phyloP scores from a whole-genome alignment of 1,139 yeast species.

The Blastobotrys raffinosifermentans region DNA sequence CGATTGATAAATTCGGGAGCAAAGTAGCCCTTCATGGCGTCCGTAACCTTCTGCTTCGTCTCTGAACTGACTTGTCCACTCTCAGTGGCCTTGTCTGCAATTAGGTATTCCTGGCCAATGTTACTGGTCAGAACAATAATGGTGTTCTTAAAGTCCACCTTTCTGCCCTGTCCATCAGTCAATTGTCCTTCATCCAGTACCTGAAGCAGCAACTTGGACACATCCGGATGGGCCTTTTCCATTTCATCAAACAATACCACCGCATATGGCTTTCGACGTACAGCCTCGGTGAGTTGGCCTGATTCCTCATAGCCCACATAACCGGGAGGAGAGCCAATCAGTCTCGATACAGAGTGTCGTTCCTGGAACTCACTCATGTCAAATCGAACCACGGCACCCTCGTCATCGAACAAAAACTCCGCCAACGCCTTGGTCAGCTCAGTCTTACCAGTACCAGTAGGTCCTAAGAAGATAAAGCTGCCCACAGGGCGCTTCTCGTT shows the following conservation, averaged over 20 bases:
- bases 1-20: constrained; percentile 96
- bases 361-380: constrained; percentile 99
- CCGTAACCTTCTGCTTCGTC: constrained; percentile 54
- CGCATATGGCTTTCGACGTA: constrained; percentile 88
- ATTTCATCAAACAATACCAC: constrained; percentile 92
- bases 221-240: constrained; percentile 95
- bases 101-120: constrained; percentile 84
- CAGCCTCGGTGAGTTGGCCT: constrained; percentile 95
- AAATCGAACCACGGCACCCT: constrained; percentile 76
- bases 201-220: constrained; percentile 79
- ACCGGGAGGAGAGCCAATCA: constrained; percentile 98
- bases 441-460: constrained; percentile 98
- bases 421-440: constrained; percentile 90
- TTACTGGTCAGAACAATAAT: constrained; percentile 97
- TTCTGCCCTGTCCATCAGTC: constrained; percentile 92
- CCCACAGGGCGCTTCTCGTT: constrained; percentile 94
- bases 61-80: constrained; percentile 43
- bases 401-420: constrained; percentile 84
- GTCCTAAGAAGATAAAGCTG: constrained; percentile 91
- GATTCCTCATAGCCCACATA: constrained; percentile 91
- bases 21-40: constrained; percentile 62
- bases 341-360: constrained; percentile 79
- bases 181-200: constrained; percentile 92
- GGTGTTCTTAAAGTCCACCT: constrained; percentile 88
- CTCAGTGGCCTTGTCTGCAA: constrained; percentile 55